Evolutionary conservation across 352 stramenopile genomes (phyloP).

Genomic region (Phytophthora hibernalis): DNA sequence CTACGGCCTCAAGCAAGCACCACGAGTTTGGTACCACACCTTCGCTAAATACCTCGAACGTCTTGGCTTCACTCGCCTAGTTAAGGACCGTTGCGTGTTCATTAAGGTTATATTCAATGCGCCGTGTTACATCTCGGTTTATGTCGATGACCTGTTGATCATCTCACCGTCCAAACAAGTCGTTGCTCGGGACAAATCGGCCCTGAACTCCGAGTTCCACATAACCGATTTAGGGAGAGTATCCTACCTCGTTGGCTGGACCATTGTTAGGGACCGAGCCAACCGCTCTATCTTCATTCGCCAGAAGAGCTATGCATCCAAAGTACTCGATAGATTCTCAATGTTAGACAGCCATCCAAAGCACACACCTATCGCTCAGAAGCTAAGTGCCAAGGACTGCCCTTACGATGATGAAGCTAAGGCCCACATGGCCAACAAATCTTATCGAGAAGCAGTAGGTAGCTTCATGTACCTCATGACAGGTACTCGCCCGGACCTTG

Average conservation of each 20-base stretch:
- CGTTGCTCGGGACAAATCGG: slow-evolving; percentile 6
- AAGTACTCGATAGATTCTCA: background rate
- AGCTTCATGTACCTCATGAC: slow-evolving; percentile 17
- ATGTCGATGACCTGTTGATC: slow-evolving; percentile 10
- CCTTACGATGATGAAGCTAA: background rate
- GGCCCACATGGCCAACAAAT: background rate
- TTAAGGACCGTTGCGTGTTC: slow-evolving; percentile 12
- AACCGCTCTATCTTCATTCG: slow-evolving; percentile 5
- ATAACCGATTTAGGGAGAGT: slow-evolving; percentile 16
- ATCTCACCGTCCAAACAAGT: slow-evolving; percentile 6
- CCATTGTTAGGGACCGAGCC: slow-evolving; percentile 1
- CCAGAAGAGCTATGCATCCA: slow-evolving; percentile 12
- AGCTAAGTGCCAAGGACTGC: background rate
- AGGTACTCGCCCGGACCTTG: slow-evolving; percentile 4
- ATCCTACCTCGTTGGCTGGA: slow-evolving; percentile 13
- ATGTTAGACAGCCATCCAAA: background rate
- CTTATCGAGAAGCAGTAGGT: slow-evolving; percentile 4
- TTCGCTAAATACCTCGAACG: slow-evolving; percentile 9
- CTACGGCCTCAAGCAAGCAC: slow-evolving; percentile 7
- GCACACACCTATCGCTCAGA: background rate
- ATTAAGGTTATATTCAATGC: slow-evolving; percentile 15
- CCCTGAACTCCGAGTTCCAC: slow-evolving; percentile 5
- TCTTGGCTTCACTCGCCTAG: slow-evolving; percentile 4
- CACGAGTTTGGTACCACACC: slow-evolving; percentile 3
- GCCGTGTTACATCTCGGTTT: slow-evolving; percentile 11